Evolutionary conservation across 2,329 filamentous ascomycete genomes (phyloP).

Genomic region (Fusarium euwallaceae): DNA sequence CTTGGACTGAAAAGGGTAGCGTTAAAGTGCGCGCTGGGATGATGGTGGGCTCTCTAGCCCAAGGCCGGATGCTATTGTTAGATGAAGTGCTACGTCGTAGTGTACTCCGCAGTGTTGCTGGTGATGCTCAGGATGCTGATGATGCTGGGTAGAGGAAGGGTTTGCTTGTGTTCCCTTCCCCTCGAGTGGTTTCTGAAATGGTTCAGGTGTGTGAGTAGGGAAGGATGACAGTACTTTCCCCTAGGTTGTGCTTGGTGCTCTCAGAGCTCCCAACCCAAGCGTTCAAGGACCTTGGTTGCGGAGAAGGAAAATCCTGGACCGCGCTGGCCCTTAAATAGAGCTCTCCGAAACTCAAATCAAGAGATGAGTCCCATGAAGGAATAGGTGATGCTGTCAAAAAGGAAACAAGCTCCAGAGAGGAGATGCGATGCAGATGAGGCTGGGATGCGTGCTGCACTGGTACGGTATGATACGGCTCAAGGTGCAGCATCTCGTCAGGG

Average conservation of each 20-base stretch:
- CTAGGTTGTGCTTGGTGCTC: not conserved
- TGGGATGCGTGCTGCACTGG: not conserved
- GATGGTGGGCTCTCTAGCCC: constrained; percentile 20
- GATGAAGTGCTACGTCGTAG: constrained; percentile 4
- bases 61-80: constrained; percentile 27
- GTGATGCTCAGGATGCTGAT: not conserved
- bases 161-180: not conserved
- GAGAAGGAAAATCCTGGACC: not conserved
- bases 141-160: not conserved
- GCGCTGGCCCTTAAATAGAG: not conserved
- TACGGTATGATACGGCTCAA: not conserved
- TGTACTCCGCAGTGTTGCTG: not conserved
- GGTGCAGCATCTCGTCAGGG: not conserved
- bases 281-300: not conserved
- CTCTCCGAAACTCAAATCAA: not conserved
- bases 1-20: constrained; percentile 43
- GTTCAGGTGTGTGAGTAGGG: not conserved
- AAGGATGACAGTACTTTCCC: not conserved
- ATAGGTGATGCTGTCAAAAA: not conserved
- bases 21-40: constrained; percentile 16
- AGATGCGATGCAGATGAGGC: not conserved
- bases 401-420: constrained; percentile 1
- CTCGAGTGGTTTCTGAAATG: not conserved
- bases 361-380: not conserved
- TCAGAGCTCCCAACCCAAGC: not conserved